phyloP scores from a whole-genome alignment of 2,329 filamentous ascomycete species.

The Paraphoma chrysanthemicola region DNA sequence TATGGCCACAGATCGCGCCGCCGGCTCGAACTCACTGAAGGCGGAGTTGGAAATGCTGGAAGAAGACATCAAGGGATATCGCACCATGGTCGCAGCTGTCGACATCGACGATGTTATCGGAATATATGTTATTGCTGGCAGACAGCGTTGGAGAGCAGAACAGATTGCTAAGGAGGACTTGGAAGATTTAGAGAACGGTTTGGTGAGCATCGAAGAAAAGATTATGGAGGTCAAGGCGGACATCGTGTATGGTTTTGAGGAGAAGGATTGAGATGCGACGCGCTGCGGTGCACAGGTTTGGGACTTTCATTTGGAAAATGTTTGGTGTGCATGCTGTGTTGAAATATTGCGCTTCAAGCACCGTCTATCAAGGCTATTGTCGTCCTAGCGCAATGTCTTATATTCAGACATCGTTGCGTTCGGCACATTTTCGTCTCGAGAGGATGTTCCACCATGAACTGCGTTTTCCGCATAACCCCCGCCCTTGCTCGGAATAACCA shows the following conservation, averaged over 20 bases:
- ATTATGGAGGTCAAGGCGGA: constrained; percentile 15
- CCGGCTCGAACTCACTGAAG: constrained; percentile 13
- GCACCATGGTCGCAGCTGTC: constrained; percentile 4
- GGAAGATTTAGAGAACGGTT: constrained; percentile 13
- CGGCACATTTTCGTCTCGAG: no score
- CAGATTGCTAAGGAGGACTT: constrained; percentile 20
- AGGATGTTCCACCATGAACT: no score
- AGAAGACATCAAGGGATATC: constrained; percentile 14
- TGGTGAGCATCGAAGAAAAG: constrained; percentile 8
- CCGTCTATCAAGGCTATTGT: no score
- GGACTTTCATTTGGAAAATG: neutral
- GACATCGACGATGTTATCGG: constrained; percentile 17
- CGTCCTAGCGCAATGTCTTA: no score
- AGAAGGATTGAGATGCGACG: neutral
- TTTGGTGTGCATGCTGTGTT: neutral
- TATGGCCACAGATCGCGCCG: constrained; percentile 10
- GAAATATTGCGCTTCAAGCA: no score
- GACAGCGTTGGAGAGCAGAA: constrained; percentile 9
- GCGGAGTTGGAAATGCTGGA: constrained; percentile 21
- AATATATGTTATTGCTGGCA: constrained; percentile 18
- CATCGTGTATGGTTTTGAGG: constrained; percentile 9
- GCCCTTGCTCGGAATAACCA: neutral
- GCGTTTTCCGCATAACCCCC: no score
- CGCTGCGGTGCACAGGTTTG: neutral
- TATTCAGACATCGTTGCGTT: no score